Base-by-base conservation (phyloP, 2,329 filamentous ascomycete species). In the Cytospora mali region DNA sequence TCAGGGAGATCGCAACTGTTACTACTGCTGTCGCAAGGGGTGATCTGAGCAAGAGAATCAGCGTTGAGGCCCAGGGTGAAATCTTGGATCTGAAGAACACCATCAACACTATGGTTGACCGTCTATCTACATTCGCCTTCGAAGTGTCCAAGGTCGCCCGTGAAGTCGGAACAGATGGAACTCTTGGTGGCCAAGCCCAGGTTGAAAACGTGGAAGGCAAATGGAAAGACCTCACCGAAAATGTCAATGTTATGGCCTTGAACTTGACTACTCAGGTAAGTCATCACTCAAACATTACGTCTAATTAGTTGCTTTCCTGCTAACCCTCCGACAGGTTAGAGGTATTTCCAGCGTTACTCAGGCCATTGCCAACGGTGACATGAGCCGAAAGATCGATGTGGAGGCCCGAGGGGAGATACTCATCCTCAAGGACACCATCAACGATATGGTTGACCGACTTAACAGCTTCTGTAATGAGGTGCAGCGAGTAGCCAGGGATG, bases 101-200 rank as follows among this genome's bases (percentile, higher is more conserved):
- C 9, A 98, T 98, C 80, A 98, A 98, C 76, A 96, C 91, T 73
- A 98, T 98, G 94, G 95, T 98, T 74, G 94, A 98, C 76, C 93
- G 96, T 71, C 83, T 98, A 51, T 92, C 96, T 69, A 94, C 94
- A 52, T 98, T 98, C 74, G 94, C 94, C 62, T 95, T 95, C 69
- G 93, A 98, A 75, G 94, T 98, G 74, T 97, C 94, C 75, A 93
- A 95, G 75, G 88, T 98, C 68, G 94, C 94, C 55, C 89, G 92
- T 74, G 94, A 98, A 78, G 94, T 98, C 80, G 94, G 94, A 69
- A 98, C 94, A 2, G 94, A 98, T 75, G 94, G 94, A 68, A 94
- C 93, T 55, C 86, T 98, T 48, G 94, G 94, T 69, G 94, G 94
- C 57, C 94, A 98, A 75, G 94, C 94, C 62, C 87, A 94, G 74